Percentiles rank a stretch among this genome's conserved stretches.
Evolutionary conservation across 1,139 yeast species (phyloP).

Genomic region (Diutina sp.): DNA sequence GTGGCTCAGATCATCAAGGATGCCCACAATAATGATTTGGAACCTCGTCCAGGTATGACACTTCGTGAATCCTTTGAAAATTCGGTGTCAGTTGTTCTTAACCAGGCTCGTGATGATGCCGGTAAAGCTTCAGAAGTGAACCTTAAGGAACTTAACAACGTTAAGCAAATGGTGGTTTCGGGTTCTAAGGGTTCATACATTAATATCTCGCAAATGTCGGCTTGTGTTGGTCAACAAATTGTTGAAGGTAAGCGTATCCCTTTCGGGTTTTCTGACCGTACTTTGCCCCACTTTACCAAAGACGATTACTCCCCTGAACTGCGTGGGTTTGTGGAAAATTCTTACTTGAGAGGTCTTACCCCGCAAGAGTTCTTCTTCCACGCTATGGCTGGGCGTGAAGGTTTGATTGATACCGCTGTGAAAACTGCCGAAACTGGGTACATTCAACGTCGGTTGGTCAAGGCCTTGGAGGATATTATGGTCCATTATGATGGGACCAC

Average conservation of each 20-base stretch:
- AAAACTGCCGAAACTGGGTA: conserved; percentile 99
- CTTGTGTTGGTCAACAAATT: conserved; percentile 99
- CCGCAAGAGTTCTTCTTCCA: conserved; percentile 99
- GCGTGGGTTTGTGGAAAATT: conserved; percentile 94
- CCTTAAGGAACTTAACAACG: conserved; percentile 86
- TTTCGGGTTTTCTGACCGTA: conserved; percentile 90
- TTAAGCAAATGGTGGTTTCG: conserved; percentile 97
- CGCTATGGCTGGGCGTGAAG: conserved; percentile 99
- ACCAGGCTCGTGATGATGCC: conserved; percentile 98
- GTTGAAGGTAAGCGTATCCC: conserved; percentile 99
- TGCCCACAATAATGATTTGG: conserved; percentile 79
- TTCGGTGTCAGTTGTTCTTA: conserved; percentile 86
- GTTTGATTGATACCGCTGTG: conserved; percentile 97
- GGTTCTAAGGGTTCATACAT: conserved; percentile 99
- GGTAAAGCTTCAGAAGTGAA: conserved; percentile 98
- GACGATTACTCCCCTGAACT: conserved; percentile 98
- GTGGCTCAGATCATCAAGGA: conserved; percentile 87
- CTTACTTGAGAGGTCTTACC: conserved; percentile 92
- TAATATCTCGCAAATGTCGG: conserved; percentile 98
- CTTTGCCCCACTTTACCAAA: conserved; percentile 94
- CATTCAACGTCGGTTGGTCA: conserved; percentile 96
- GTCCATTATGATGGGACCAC: conserved; percentile 98
- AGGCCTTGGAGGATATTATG: conserved; percentile 97
- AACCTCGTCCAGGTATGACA: conserved; percentile 99
- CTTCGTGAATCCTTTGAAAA: conserved; percentile 97